phyloP scores from a whole-genome alignment of 805 yeast genomes.

The Maudiozyma saulgeensis region DNA sequence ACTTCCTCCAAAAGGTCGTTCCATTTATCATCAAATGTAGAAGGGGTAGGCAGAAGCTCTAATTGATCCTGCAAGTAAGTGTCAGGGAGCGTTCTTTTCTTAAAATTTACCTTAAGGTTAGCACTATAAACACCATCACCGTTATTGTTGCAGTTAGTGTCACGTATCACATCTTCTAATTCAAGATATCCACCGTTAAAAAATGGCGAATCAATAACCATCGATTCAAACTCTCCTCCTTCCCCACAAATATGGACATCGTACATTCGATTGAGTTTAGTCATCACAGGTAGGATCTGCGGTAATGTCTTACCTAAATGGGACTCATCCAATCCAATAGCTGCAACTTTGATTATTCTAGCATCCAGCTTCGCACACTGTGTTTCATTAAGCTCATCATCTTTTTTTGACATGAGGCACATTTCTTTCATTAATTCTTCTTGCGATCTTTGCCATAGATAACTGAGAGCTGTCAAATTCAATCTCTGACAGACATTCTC shows the following conservation, averaged over 20 bases:
- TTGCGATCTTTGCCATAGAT: conserved; percentile 87
- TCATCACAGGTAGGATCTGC: conserved; percentile 50
- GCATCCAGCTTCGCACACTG: conserved; percentile 48
- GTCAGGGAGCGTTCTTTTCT: conserved; percentile 28
- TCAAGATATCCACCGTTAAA: conserved; percentile 47
- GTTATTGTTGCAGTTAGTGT: conserved; percentile 33
- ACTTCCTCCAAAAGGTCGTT: conserved; percentile 5
- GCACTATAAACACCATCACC: conserved; percentile 66
- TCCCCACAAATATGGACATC: conserved; percentile 96
- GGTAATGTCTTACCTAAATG: conserved; percentile 64
- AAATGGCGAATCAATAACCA: conserved; percentile 85
- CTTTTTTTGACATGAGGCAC: conserved; percentile 34
- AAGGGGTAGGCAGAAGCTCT: conserved; percentile 30
- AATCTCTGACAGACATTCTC: conserved; percentile 79
- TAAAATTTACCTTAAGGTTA: conserved; percentile 43
- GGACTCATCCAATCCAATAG: conserved; percentile 59
- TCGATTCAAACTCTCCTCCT: conserved; percentile 96
- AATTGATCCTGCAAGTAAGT: conserved; percentile 21
- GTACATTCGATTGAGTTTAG: conserved; percentile 48
- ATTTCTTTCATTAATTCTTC: conserved; percentile 72
- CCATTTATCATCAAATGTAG: conserved; percentile 19
- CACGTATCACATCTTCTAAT: conserved; percentile 33
- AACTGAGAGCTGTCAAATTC: conserved; percentile 61
- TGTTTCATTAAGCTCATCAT: conserved; percentile 5
- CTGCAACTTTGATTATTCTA: conserved; percentile 84